phyloP scores from a whole-genome alignment of 2,329 filamentous ascomycete species.

The Pseudogymnoascus sp. region DNA sequence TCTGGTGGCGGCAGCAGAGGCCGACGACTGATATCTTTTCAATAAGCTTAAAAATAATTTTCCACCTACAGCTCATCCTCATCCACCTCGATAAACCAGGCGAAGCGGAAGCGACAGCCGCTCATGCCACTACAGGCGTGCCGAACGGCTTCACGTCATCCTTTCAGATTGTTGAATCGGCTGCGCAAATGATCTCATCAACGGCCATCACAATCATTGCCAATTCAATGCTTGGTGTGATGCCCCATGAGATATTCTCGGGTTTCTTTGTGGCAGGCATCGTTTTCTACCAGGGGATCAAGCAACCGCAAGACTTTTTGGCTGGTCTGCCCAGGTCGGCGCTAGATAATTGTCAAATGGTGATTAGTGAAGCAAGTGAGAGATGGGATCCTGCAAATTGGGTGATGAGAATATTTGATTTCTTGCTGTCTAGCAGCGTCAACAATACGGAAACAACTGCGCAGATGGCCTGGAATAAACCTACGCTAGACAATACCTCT shows the following conservation, averaged over 20 bases:
- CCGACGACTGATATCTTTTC: constrained; percentile 9
- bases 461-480: too few species aligned
- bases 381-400: constrained; percentile 12
- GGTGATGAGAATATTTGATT: constrained; percentile 13
- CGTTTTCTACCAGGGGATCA: constrained; percentile 10
- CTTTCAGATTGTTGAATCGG: constrained; percentile 10
- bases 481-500: too few species aligned
- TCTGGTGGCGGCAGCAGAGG: constrained; percentile 8
- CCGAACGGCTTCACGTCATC: constrained; percentile 3
- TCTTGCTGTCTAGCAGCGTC: constrained; percentile 11
- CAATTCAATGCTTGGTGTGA: constrained; percentile 10
- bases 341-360: constrained; percentile 12
- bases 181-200: constrained; percentile 11
- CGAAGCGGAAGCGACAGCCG: neutral
- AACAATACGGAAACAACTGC: neutral
- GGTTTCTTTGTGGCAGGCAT: constrained; percentile 12
- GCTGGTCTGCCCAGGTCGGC: constrained; percentile 5
- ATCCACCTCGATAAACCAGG: constrained; percentile 10
- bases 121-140: neutral
- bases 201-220: constrained; percentile 11
- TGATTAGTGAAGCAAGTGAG: constrained; percentile 11
- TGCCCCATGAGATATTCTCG: constrained; percentile 8
- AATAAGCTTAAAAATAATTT: constrained; percentile 12
- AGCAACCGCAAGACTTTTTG: neutral
- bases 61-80: constrained; percentile 12